Conservation (phyloP, 2,329 filamentous ascomycete species). For the Aspergillus sp. region DNA sequence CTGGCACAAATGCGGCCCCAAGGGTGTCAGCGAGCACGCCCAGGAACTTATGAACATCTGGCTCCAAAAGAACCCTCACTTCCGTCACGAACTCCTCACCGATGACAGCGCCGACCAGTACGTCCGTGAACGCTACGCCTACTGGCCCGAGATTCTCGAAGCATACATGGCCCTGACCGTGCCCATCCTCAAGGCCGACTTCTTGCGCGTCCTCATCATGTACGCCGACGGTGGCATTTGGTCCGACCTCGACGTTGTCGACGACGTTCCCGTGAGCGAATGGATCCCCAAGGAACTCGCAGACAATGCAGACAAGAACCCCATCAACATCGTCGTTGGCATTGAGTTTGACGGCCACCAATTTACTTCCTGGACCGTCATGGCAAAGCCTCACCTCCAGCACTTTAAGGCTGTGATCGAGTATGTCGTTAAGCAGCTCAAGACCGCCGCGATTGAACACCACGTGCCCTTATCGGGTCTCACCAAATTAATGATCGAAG, state of each 20-base stretch:
- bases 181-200: slow-evolving; percentile 48
- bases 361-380: slow-evolving; percentile 22
- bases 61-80: slow-evolving; percentile 34
- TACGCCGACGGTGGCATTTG: slow-evolving; percentile 48
- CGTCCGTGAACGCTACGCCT: slow-evolving; percentile 38
- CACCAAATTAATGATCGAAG: slow-evolving; percentile 18
- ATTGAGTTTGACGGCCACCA: slow-evolving; percentile 24
- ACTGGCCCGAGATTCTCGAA: slow-evolving; percentile 43
- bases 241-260: slow-evolving; percentile 47
- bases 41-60: slow-evolving; percentile 27
- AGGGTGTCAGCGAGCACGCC: slow-evolving; percentile 11
- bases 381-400: slow-evolving; percentile 15
- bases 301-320: slow-evolving; percentile 13
- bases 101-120: slow-evolving; percentile 37
- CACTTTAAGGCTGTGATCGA: slow-evolving; percentile 21
- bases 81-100: slow-evolving; percentile 37
- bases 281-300: slow-evolving; percentile 43
- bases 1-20: slow-evolving; percentile 22
- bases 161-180: slow-evolving; percentile 34
- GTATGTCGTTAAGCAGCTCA: slow-evolving; percentile 17
- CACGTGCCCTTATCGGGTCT: slow-evolving; percentile 12
- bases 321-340: slow-evolving; percentile 28
- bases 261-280: slow-evolving; percentile 36
- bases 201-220: slow-evolving; percentile 48
- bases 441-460: slow-evolving; percentile 4